phyloP scores from a whole-genome alignment of 1,284 basidiomycete species.

The Sanguinoderma infundibulare region DNA sequence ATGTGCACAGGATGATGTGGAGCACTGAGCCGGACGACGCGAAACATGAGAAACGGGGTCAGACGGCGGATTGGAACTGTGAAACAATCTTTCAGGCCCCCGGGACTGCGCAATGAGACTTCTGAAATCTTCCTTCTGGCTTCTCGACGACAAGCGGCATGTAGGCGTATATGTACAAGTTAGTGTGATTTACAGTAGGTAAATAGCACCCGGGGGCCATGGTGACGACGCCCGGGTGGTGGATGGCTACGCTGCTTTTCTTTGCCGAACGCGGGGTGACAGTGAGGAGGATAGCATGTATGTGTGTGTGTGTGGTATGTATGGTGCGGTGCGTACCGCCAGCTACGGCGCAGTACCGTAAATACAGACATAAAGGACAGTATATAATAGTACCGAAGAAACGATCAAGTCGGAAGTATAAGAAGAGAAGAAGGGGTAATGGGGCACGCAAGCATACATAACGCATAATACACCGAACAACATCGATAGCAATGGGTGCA shows the following conservation, averaged over 20 bases:
- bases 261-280: neutral
- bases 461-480: neutral
- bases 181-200: neutral
- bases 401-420: neutral
- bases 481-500: neutral
- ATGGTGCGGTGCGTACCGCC: neutral
- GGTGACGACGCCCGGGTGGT: neutral
- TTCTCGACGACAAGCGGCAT: neutral
- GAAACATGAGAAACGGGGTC: neutral
- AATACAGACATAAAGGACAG: neutral
- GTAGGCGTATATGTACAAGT: neutral
- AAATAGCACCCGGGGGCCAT: slow-evolving; percentile 3
- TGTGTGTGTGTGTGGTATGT: neutral
- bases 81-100: neutral
- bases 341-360: neutral
- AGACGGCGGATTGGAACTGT: no score
- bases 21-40: neutral
- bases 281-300: neutral
- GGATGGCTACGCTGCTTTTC: slow-evolving; percentile 12
- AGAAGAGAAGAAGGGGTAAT: neutral
- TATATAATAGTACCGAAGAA: neutral
- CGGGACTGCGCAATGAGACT: neutral
- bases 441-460: neutral
- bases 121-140: neutral
- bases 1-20: neutral